phyloP scores from a whole-genome alignment of 345 rosid genomes.

The Dovyalis caffra region DNA sequence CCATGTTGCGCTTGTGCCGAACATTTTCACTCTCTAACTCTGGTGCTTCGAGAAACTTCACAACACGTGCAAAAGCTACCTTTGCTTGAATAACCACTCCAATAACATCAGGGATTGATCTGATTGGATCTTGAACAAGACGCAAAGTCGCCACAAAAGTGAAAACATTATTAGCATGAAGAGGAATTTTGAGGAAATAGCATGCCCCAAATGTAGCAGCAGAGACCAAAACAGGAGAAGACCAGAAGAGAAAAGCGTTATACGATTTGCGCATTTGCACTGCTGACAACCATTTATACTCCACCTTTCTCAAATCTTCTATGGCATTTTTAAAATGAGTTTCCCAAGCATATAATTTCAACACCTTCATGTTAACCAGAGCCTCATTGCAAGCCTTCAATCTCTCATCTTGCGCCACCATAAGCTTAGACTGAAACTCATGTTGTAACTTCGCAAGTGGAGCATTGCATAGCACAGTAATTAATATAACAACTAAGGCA shows the following conservation, averaged over 20 bases:
- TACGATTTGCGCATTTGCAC: constrained; percentile 74
- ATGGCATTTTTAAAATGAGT: constrained; percentile 77
- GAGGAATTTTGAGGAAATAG: constrained; percentile 69
- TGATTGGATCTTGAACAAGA: constrained; percentile 83
- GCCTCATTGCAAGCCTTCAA: constrained; percentile 83
- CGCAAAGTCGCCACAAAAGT: constrained; percentile 90
- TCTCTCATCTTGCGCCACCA: constrained; percentile 79
- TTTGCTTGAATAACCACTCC: constrained; percentile 87
- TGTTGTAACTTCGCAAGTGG: constrained; percentile 96
- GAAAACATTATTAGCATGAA: constrained; percentile 81
- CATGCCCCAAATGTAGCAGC: constrained; percentile 88
- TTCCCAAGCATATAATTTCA: constrained; percentile 96
- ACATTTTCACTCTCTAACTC: constrained; percentile 63
- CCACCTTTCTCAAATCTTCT: constrained; percentile 61
- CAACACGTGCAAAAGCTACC: constrained; percentile 75
- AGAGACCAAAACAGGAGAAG: constrained; percentile 86
- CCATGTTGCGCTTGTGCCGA: constrained; percentile 33
- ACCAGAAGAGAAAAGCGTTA: constrained; percentile 74
- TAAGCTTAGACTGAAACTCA: constrained; percentile 70
- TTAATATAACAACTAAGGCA: constrained; percentile 61
- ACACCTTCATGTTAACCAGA: constrained; percentile 82
- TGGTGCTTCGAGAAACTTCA: constrained; percentile 80
- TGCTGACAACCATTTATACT: constrained; percentile 69
- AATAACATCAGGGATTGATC: constrained; percentile 80
- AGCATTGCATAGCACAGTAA: constrained; percentile 78